phyloP scores from a whole-genome alignment of 2,329 filamentous ascomycete genomes.

The Phyllosticta capitalensis region DNA sequence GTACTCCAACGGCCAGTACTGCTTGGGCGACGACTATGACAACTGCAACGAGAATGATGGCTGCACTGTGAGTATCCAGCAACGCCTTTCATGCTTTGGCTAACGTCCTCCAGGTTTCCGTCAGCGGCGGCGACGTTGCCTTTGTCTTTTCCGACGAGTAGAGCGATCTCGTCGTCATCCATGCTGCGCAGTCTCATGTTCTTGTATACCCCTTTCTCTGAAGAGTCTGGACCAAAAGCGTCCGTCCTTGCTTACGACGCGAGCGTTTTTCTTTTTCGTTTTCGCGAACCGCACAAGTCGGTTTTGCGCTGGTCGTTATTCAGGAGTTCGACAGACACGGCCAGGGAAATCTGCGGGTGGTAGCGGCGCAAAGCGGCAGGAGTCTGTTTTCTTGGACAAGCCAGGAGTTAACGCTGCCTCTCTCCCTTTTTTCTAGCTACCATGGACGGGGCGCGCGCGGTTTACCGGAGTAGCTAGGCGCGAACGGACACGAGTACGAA shows the following conservation, averaged over 20 bases:
- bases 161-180: background rate
- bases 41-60: slow-evolving; percentile 47
- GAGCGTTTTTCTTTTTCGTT: background rate
- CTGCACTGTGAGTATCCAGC: slow-evolving; percentile 69
- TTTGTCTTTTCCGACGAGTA: slow-evolving; percentile 2
- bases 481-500: too few relatives aligned
- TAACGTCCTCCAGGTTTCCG: slow-evolving; percentile 5
- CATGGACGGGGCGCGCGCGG: too few relatives aligned
- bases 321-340: too few relatives aligned
- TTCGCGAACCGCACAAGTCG: background rate
- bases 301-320: background rate
- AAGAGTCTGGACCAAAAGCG: background rate
- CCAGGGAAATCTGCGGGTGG: too few relatives aligned
- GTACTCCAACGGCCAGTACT: slow-evolving; percentile 56
- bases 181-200: background rate
- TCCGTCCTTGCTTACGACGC: background rate
- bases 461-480: too few relatives aligned
- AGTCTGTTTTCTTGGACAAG: too few relatives aligned
- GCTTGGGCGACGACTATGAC: slow-evolving; percentile 36
- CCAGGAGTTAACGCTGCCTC: too few relatives aligned
- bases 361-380: too few relatives aligned
- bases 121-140: background rate
- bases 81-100: background rate
- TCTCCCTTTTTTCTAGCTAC: too few relatives aligned
- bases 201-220: background rate